Conservation (phyloP, 495 filamentous ascomycete genomes). For the Pseudevernia furfuracea region DNA sequence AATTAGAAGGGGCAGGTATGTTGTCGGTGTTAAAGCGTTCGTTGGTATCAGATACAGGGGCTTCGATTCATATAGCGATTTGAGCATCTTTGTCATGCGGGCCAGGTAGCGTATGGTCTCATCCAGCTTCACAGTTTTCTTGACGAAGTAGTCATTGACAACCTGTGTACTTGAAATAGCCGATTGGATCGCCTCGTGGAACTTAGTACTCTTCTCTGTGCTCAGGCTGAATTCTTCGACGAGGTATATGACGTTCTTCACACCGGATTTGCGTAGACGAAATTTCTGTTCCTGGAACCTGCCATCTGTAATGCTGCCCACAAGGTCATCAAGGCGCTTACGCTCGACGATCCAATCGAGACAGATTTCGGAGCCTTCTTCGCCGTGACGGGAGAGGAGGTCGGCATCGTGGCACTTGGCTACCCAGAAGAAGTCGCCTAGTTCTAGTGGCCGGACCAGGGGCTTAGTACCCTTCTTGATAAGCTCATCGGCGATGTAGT, state of each 20-base stretch:
- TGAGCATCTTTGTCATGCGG: slow-evolving; percentile 63
- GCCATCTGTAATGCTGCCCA: slow-evolving; percentile 73
- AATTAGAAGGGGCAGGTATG: slow-evolving; percentile 59
- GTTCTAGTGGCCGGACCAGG: slow-evolving; percentile 57
- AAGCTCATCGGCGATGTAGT: slow-evolving; percentile 70
- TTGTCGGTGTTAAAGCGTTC: slow-evolving; percentile 55
- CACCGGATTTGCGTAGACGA: slow-evolving; percentile 59
- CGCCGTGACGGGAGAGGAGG: slow-evolving; percentile 47
- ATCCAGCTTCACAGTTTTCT: slow-evolving; percentile 66
- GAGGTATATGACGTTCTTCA: slow-evolving; percentile 73
- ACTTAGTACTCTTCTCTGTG: slow-evolving; percentile 40
- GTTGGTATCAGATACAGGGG: slow-evolving; percentile 55
- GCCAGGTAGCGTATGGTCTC: slow-evolving; percentile 75
- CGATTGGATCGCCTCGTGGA: slow-evolving; percentile 58
- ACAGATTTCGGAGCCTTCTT: slow-evolving; percentile 64
- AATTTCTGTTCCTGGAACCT: slow-evolving; percentile 85
- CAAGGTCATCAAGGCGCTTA: slow-evolving; percentile 74
- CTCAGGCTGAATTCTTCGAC: slow-evolving; percentile 64
- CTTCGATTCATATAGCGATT: slow-evolving; percentile 52
- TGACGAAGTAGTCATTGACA: slow-evolving; percentile 75
- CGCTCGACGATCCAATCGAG: slow-evolving; percentile 79
- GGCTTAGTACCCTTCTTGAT: slow-evolving; percentile 56
- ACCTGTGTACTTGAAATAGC: slow-evolving; percentile 77
- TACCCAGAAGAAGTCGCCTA: slow-evolving; percentile 77
- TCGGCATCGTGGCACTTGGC: slow-evolving; percentile 57